Evolutionary conservation across 2,329 filamentous ascomycete genomes (phyloP), one percentile per base, ranked within the genome.

Genomic region (Torrubiellomyces zombiae): DNA sequence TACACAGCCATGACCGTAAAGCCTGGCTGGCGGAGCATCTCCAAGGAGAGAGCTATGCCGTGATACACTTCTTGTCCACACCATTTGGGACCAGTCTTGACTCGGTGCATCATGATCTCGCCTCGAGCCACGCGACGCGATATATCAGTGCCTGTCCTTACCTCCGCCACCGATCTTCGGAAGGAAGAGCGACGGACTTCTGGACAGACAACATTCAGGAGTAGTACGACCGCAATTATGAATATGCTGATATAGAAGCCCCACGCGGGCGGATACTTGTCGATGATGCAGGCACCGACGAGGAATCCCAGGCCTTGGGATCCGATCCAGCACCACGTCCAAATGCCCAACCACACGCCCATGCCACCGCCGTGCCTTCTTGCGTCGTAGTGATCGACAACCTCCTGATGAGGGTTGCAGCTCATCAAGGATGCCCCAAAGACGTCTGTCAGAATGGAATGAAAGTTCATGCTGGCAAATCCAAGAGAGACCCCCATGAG

Each of bases 1-100:
- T 85, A 85, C n/a, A 78, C 31, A 2, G 75, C 64, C 40, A 85
- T 56, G 16, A 81, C 50, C n/a, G 69, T 48, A 43, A 83, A 85
- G 0, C 78, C 78, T 4, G 74, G 66, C 42, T 85, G 78, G 18
- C 63, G 64, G 25, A 81, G 54, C 77, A 85, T 83, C 38, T 73
- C 67, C 12, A 65, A 44, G 23, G 65, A 72, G 21, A 86, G 56
- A 11, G 67, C 54, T 12, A 78, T 39, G 7, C 77, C 79, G 21
- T 79, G 76, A 46, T 69, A 69, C 13, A 81, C 63, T 43, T 85
- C 78, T 44, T 85, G 66, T 23, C 70, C 74, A 76, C 75, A 83
- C 67, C 75, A 81, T 37, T 56, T 69, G 0, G 78, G 79, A 0
- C 76, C 76, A 24, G 69, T 73, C 26, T 75, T 67, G 27, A 68